phyloP scores from a whole-genome alignment of 768 basidiomycete genomes.

The Tylopilus balloui region DNA sequence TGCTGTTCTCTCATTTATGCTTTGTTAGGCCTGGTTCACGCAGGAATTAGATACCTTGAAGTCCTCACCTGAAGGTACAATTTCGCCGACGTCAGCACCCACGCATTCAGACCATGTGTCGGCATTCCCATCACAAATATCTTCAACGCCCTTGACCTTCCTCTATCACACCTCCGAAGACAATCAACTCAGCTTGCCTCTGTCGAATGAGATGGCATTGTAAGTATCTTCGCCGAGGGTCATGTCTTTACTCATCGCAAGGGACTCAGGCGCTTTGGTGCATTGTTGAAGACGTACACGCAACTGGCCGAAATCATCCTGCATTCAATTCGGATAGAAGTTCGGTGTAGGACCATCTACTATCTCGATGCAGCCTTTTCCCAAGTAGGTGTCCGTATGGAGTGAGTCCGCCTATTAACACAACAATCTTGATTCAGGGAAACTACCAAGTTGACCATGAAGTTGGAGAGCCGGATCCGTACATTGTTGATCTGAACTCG shows the following conservation, averaged over 20 bases:
- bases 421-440: slow-evolving; percentile 48
- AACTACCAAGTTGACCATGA: slow-evolving; percentile 81
- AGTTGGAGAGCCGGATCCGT: slow-evolving; percentile 86
- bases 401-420: slow-evolving; percentile 6
- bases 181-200: slow-evolving; percentile 61
- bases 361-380: slow-evolving; percentile 77
- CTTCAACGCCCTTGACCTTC: slow-evolving; percentile 45
- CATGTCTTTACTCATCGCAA: slow-evolving; percentile 3
- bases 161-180: slow-evolving; percentile 35
- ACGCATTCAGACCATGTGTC: slow-evolving; percentile 47
- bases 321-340: slow-evolving; percentile 81
- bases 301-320: slow-evolving; percentile 85
- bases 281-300: slow-evolving; percentile 84
- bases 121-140: slow-evolving; percentile 36
- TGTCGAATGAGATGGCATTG: slow-evolving; percentile 89
- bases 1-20: slow-evolving; percentile 8
- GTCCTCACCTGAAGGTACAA: slow-evolving; percentile 45
- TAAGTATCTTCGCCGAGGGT: slow-evolving; percentile 37
- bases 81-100: slow-evolving; percentile 47
- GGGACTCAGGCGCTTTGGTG: slow-evolving; percentile 75
- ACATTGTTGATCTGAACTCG: slow-evolving; percentile 79
- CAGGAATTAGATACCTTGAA: slow-evolving; percentile 66
- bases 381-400: slow-evolving; percentile 45
- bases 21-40: slow-evolving; percentile 77
- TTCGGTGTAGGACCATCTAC: slow-evolving; percentile 79